Base-by-base conservation (phyloP, 768 basidiomycete species). In the Clathrus columnatus region DNA sequence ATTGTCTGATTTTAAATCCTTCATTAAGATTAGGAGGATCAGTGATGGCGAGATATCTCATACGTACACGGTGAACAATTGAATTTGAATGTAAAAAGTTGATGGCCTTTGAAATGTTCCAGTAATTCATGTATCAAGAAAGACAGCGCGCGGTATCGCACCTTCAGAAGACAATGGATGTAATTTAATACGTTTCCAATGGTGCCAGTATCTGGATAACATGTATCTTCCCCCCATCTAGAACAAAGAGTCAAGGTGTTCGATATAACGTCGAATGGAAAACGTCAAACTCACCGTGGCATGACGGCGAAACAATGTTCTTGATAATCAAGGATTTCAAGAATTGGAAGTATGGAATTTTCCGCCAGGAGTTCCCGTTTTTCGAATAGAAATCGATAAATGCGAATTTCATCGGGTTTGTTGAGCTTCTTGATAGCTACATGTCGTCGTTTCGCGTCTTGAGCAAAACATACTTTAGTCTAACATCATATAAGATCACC, bases 281-380 rank as follows among this genome's bases (percentile, higher is more conserved):
- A 23, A 20, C 2, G 18, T 23, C n/a, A n/a, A n/a, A 28, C 55
- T 2, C 32, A 61, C 61, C 68, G 63, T 7, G 70, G 70, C 65
- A 68, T 69, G 11, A 70, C 62, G 6, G 56, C 61, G 42, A 69
- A 64, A 52, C 62, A 68, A 24, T 60, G 60, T 10, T 59, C 66
- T 18, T 58, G 56, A 17, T 51, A 49, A 0, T 60, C 48, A 1
- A 70, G 47, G 7, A 70, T 23, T 6, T 69, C 65, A 0, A 66
- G 32, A 7, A 66, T 56, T 0, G 68, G 67, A 11, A 71, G 54
- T 17, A 47, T 47, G 46, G 16, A 47, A 28, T 47, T 23, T 8
- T 23, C 6, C 11, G 14, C 46, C 4, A 20, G 16, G 4, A 16
- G 16, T 47, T 47, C 46, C 18, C 30, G 17, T 48, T 63, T 58